Conservation (phyloP, 2,329 filamentous ascomycete genomes). For the Cordyceps militaris region DNA sequence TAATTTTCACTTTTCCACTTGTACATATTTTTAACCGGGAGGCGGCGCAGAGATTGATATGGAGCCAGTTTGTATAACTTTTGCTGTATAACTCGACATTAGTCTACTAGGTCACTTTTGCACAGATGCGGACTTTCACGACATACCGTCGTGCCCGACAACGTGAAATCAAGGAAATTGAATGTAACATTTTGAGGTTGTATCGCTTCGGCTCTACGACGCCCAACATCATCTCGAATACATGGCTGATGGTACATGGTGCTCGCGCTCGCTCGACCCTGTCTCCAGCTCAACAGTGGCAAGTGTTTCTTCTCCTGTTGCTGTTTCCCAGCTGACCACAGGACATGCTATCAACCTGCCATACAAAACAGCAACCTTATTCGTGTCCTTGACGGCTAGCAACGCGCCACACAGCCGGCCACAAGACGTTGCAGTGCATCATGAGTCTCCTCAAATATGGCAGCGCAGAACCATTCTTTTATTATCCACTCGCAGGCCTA, state of each 20-base stretch:
- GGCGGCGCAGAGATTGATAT: neutral
- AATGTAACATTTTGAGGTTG: neutral
- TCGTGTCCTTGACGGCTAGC: neutral
- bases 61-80: neutral
- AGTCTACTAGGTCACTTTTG: neutral
- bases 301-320: neutral
- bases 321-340: too few species aligned
- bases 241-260: neutral
- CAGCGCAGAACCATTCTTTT: neutral
- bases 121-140: too few species aligned
- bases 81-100: neutral
- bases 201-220: neutral
- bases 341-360: too few species aligned
- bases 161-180: conserved; percentile 4
- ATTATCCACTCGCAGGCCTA: neutral
- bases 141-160: neutral
- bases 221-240: neutral
- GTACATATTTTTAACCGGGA: too few species aligned
- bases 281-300: neutral
- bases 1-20: too few species aligned
- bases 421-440: neutral
- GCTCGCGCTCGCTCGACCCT: neutral
- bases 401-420: neutral
- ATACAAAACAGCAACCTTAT: too few species aligned
- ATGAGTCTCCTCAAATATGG: neutral